Evolutionary conservation across 305 asterid species (phyloP), one percentile per base, ranked within the genome.

Genomic region (Fraxinus xanthoxyloides): DNA sequence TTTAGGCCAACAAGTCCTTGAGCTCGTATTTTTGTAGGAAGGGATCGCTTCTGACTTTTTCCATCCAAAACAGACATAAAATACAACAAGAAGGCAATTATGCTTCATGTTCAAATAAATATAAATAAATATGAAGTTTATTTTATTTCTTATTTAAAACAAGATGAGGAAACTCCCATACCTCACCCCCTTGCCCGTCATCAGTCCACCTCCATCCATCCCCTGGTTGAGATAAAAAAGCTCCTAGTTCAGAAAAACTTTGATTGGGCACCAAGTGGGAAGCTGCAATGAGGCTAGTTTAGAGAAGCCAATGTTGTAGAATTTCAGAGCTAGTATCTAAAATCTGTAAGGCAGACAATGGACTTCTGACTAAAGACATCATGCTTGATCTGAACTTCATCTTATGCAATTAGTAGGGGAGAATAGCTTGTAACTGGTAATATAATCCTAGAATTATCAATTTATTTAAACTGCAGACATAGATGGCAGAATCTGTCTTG

Each of bases 261-360:
- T 5, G 38, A 69, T 24, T 31, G 13, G 26, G 21, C n/a, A 30
- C 43, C 23, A 17, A 30, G 40, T 1, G 13, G 43, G 23, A 70
- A 32, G 75, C 75, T 70, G 40, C 75, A 70, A 61, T 70, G 75
- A 70, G 75, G 43, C 40, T 72, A 72, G 48, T 72, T 72, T 7
- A 72, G 76, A 72, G 76, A 19, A 17, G 46, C 43, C 23, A 17
- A 34, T 72, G 12, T 72, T 17, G 76, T 69, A 31, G 23, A 69
- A 69, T 12, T 30, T 69, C 34, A 15, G 75, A 30, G 38, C 75
- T 70, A 70, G 43, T 70, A 70, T 17, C 43, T 70, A 70, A 30
- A 61, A 70, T 70, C 75, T 70, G 36, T 3, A 19, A 72, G 77
- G 46, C 30, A 32, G 51, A 17, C 9, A 72, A 7, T 72, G 77